Evolutionary conservation across 2,329 filamentous ascomycete species (phyloP).

Genomic region (Dactylellina sp.): DNA sequence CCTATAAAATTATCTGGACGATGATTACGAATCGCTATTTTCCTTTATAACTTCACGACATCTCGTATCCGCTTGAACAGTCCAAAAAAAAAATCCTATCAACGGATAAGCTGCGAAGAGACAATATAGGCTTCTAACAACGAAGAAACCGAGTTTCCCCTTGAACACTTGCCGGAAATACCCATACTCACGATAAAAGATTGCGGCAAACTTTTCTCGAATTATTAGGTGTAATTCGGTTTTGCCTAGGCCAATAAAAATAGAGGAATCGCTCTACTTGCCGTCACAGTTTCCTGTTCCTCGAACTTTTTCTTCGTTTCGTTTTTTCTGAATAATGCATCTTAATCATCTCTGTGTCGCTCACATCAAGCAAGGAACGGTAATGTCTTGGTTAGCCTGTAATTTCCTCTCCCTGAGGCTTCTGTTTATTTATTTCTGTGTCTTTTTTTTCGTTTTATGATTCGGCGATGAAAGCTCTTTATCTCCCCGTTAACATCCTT

Average conservation of each 20-base stretch:
- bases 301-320: conserved; percentile 13
- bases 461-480: conserved; percentile 47
- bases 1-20: conserved; percentile 57
- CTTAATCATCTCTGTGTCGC: conserved; percentile 53
- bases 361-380: conserved; percentile 51
- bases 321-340: conserved; percentile 50
- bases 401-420: conserved; percentile 50
- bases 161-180: not conserved
- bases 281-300: conserved; percentile 8
- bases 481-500: conserved; percentile 25
- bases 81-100: not conserved
- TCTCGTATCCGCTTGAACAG: conserved; percentile 25
- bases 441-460: conserved; percentile 31
- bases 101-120: conserved; percentile 10
- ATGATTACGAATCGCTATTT: conserved; percentile 54
- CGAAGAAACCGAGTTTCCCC: conserved; percentile 7
- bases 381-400: conserved; percentile 56
- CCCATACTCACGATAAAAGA: no score
- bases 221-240: not conserved
- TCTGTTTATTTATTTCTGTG: conserved; percentile 35
- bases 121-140: conserved; percentile 26
- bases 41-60: conserved; percentile 26
- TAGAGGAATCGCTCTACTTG: no score
- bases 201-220: no score
- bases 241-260: no score